These are phyloP conservation scores for Hyphodiscus sp. DNA, from an alignment of 2,329 filamentous ascomycete species.

Conservation along the genomic window DNA sequence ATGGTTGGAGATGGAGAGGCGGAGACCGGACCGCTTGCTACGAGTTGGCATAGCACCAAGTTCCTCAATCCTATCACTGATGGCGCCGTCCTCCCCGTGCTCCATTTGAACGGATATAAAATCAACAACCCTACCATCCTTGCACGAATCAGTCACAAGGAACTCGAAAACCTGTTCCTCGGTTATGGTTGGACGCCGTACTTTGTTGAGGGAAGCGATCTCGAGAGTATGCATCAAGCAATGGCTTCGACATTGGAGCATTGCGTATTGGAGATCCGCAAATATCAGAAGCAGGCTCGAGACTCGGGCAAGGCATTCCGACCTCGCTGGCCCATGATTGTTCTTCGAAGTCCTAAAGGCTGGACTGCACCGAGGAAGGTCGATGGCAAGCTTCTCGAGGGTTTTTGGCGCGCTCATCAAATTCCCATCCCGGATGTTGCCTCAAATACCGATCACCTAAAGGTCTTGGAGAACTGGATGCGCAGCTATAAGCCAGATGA, in stretches of 20 bases:
- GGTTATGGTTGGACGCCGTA: conserved; percentile 77
- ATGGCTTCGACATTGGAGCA: conserved; percentile 73
- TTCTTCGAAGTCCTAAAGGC: conserved; percentile 71
- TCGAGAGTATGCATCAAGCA: conserved; percentile 72
- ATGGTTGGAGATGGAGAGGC: conserved; percentile 77
- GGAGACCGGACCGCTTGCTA: conserved; percentile 74
- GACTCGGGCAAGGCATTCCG: conserved; percentile 63
- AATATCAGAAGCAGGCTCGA: conserved; percentile 65
- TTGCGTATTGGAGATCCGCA: conserved; percentile 62
- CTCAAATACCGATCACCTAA: conserved; percentile 58
- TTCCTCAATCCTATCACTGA: conserved; percentile 75
- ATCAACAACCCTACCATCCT: conserved; percentile 75
- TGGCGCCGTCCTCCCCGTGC: conserved; percentile 69
- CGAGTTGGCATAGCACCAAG: conserved; percentile 77
- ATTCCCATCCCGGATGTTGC: conserved; percentile 67
- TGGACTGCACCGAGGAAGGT: conserved; percentile 72
- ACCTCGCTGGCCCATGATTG: conserved; percentile 72
- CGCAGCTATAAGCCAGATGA: conserved; percentile 67
- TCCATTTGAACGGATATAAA: conserved; percentile 80
- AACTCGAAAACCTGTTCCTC: conserved; percentile 61
- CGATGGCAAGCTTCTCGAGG: conserved; percentile 63
- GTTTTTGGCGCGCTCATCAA: conserved; percentile 76
- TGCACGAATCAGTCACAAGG: conserved; percentile 66
- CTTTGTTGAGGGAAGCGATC: conserved; percentile 70
- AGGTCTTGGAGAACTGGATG: conserved; percentile 71